Base-by-base conservation (phyloP, 2,329 filamentous ascomycete species). In the Aphanocladium album region DNA sequence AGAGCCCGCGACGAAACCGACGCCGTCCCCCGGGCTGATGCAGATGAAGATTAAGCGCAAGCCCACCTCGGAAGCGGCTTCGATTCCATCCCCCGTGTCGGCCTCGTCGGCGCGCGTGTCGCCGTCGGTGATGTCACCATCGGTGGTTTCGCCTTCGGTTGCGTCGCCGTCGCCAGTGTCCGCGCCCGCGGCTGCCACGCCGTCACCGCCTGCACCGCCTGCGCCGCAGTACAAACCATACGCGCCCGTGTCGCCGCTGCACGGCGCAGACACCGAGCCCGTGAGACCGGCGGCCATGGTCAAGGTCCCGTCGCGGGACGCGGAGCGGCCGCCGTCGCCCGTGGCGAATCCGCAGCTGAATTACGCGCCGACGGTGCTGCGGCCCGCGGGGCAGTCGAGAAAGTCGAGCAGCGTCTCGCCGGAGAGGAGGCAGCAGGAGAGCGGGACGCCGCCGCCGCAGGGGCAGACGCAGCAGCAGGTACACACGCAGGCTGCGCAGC, bases 381-480 rank as follows among this genome's bases (percentile, higher is more conserved):
- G 55, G 2, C 60, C 60, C 6, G 61, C 16, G 16, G 54, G 54
- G 1, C 55, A 51, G n/a, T 35, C 52, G 41, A 46, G 53, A 4
- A 30, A 56, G 9, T 35, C 46, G n/a, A 60, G 49, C 27, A 61
- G 51, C 19, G 37, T 47, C 9, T 66, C 62, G 65, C 52, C 39
- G 30, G 37, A 51, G 12, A 46, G 47, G 9, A 50, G n/a, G n/a
- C n/a, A 45, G 19, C 23, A 35, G 25, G 23, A 35, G 39, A 16
- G 8, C 8, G 27, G 43, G 33, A 37, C n/a, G 23, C 25, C 19
- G 19, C 14, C 33, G 33, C 33, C 33, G 12, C 33, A 6, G 33
- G 33, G 6, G 33, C 33, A 35, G 33, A 35, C 33, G n/a, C n/a
- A n/a, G 33, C 33, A 6, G 33, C 33, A 6, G 12, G 33, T 35